These are phyloP conservation scores for Cajanus cajan DNA, from an alignment of 306 rosid species.

Conservation along the genomic window DNA sequence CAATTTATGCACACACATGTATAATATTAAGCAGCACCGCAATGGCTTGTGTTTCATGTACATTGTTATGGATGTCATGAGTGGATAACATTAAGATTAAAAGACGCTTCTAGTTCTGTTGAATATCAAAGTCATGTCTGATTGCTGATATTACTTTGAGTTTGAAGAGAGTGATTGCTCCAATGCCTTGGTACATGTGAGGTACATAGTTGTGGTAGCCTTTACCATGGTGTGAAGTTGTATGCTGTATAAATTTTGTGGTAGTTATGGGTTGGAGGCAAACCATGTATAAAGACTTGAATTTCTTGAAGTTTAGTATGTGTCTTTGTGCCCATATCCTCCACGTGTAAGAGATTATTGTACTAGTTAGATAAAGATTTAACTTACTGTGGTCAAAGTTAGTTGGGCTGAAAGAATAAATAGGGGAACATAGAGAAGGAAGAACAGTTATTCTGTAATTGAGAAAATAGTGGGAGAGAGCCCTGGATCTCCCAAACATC, in stretches of 20 bases:
- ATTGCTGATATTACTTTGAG: not conserved
- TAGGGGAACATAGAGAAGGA: not conserved
- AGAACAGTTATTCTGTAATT: not conserved
- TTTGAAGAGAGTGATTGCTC: conserved; percentile 7
- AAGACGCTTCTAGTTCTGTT: not conserved
- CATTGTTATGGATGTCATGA: not conserved
- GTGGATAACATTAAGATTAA: not conserved
- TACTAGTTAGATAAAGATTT: not conserved
- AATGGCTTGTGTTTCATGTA: not conserved
- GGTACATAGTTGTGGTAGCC: not conserved
- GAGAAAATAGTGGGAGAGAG: not conserved
- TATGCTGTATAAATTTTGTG: conserved; percentile 2
- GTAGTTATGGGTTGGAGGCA: not conserved
- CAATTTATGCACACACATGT: not conserved
- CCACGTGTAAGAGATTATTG: not conserved
- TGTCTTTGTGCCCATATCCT: not conserved
- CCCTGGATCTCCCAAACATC: not conserved
- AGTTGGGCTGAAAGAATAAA: not conserved
- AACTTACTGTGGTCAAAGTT: not conserved
- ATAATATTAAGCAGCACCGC: not conserved
- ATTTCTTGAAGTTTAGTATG: not conserved
- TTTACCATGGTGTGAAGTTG: not conserved
- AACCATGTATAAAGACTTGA: not conserved
- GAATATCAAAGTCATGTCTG: not conserved
- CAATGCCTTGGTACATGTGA: not conserved